Base-by-base conservation (phyloP, 371 early-diverging fungal species). In the Syncephalastrum racemosum region DNA sequence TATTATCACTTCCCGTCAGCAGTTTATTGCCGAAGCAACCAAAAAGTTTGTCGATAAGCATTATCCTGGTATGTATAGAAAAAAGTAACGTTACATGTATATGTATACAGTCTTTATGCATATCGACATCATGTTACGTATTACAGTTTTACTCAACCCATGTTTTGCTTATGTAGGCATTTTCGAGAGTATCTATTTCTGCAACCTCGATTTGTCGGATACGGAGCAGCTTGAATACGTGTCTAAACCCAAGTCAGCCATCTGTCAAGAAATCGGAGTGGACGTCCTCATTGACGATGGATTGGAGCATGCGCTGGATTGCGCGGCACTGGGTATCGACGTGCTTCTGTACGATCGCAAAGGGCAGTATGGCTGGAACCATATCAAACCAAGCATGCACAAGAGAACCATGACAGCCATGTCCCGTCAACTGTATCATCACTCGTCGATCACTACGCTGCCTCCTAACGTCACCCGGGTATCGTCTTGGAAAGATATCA, bases 161-260 rank as follows among this genome's bases (percentile, higher is more conserved):
- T 7, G 27, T 3, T 27, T 7, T 27, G 27, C 7, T 27, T 27
- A 16, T 41, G 19, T 49, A 71, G 71, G 71, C 42, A 58, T 71
- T 53, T 81, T 81, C 56, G 79, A 76, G 42, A 76, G 77, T 20
- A 76, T 81, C 47, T 81, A 81, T 56, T 81, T 81, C 61, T 78
- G 79, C 23, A 81, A 81, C 53, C 73, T 74, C 48, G 68, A 58
- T 25, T 52, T 81, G 53, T 68, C 81, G 10, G 70, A 69, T 47
- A 56, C 72, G 16, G 81, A 81, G 31, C 74, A 69, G 40, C 48
- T 73, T 14, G 75, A 74, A 18, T 78, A 73, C 51, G 59, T 78
- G 20, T 76, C 73, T 25, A 81, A 81, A 51, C 73, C 79, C 36
- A 81, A 81, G 51, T 73, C 81, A 1, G 70, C 70, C 18, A 78